Evolutionary conservation across 2,329 filamentous ascomycete species (phyloP), one percentile per base, ranked within the genome.

Genomic region (Calonectria henricotiae): DNA sequence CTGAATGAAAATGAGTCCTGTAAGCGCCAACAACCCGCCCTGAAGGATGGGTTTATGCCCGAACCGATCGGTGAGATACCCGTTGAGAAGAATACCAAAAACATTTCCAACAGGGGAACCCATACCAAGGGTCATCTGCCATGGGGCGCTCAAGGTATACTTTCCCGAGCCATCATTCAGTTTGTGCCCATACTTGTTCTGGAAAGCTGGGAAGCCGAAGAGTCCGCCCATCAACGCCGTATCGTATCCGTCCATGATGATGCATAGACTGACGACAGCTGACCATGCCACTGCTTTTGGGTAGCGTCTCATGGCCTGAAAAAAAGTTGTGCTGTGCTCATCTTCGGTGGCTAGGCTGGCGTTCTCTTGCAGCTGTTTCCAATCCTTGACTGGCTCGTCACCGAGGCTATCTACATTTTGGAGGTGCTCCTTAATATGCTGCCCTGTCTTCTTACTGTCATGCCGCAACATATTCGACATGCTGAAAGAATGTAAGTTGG

Each of bases 1-100:
- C 6, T 64, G 67, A 11, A 76, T 71, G 47, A 75, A 76, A 37
- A 77, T 72, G 32, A 75, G 66, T 2, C 70, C 70, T 3, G 69
- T 70, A 17, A 85, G 78, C 75, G 80, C 65, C 4, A 83, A 69
- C 54, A 89, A 68, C 11, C 86, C 87, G 8, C 73, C 82, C 44
- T 90, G 86, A 72, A 91, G 85, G 13, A 88, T 89, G 76, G 85
- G 86, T 20, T 88, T 69, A n/a, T 72, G 74, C 4, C 75, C 74
- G 35, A 72, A 71, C 2, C 69, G 55, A 27, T 74, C 72, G 3
- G 70, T 73, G 20, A 73, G 62, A 44, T 69, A 72, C 39, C 74
- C 74, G 49, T 73, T 73, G 43, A 74, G 65, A 46, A 70, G 13
- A 55, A 71, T 62, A 15, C 75, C 75, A 23, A 75, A 47, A 54